Percentiles rank a stretch among this genome's conserved stretches.
Conservation (phyloP, 2,329 filamentous ascomycete species). For the Bisporella sp. region DNA sequence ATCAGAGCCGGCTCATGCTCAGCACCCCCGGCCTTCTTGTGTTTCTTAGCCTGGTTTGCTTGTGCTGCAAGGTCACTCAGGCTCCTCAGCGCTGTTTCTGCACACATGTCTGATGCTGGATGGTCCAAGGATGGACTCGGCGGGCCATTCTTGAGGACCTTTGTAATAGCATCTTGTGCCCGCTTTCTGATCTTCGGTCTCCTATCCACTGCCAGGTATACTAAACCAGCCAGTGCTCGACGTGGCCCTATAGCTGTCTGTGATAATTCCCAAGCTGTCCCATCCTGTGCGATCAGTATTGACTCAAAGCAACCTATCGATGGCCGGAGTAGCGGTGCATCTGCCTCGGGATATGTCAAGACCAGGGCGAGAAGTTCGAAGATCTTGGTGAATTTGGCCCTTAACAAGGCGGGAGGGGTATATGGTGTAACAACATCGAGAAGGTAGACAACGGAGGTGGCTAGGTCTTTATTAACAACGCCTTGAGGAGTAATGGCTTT, state of each 20-base stretch:
- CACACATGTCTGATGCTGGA: constrained; percentile 92
- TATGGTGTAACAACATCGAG: constrained; percentile 86
- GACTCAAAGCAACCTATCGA: constrained; percentile 92
- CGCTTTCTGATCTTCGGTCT: constrained; percentile 91
- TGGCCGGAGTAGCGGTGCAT: constrained; percentile 77
- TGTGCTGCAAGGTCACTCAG: constrained; percentile 66
- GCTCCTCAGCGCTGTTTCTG: constrained; percentile 78
- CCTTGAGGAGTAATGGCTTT: constrained; percentile 62
- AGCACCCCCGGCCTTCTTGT: constrained; percentile 51
- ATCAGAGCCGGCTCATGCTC: constrained; percentile 78
- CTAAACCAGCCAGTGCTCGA: constrained; percentile 76
- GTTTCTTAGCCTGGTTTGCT: constrained; percentile 57
- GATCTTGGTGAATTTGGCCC: constrained; percentile 92
- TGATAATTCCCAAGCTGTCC: constrained; percentile 78
- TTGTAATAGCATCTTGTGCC: constrained; percentile 81
- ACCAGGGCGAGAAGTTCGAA: constrained; percentile 80
- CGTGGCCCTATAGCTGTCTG: constrained; percentile 79
- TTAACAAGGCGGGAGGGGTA: constrained; percentile 78
- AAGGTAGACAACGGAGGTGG: constrained; percentile 85
- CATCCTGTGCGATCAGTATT: constrained; percentile 84
- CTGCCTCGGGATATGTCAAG: constrained; percentile 70
- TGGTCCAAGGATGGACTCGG: constrained; percentile 91
- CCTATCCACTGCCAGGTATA: constrained; percentile 78
- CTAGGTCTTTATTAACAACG: constrained; percentile 72
- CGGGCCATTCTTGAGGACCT: constrained; percentile 76